Evolutionary conservation across 768 basidiomycete genomes (phyloP), one percentile per base, ranked within the genome.

Genomic region (Butyriboletus loyo): DNA sequence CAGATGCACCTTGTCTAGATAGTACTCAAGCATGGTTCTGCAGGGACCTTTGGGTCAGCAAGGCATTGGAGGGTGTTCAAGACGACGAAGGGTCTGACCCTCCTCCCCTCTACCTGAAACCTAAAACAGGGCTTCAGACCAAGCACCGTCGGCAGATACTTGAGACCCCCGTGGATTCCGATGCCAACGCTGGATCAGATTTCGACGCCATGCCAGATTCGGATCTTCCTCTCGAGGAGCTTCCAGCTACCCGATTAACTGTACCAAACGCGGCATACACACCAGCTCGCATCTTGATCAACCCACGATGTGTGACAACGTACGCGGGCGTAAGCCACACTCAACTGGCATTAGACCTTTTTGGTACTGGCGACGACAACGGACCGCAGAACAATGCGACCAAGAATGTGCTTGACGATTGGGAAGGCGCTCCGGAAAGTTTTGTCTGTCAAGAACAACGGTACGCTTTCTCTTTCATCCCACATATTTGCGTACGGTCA

Each of bases 11-110:
- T 27, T 99, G 97, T 68, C 81, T 98, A 63, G 97, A 98, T 69
- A 95, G 92, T 64, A 90, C 86, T 34, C 97, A 99, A 69, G 93
- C 95, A 31, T 98, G 92, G 89, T 98, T 99, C 75, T 99, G 97
- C 62, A 75, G 97, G 34, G 97, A 99, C 69, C 77, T 99, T 35
- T 99, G 97, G 97, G 80, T 92, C n/a, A 81, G 81, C 57, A 87
- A 86, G 41, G 96, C 96, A 1, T 75, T 78, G 25, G 89, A 90
- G 44, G 86, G 86, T 17, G 83, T 85, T 70, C 80, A 77, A 54
- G 87, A 82, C 54, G 75, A 77, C 54, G 73, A 73, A 32, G 69
- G 55, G 1, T 38, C 58, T 5, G 54, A 66, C 66, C 11, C 46
- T 24, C 28, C 34, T 15, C 48, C 46, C 38, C 54, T n/a, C 44